phyloP scores from a whole-genome alignment of 2,329 filamentous ascomycete genomes.

The Aspergillus aculeatinus region DNA sequence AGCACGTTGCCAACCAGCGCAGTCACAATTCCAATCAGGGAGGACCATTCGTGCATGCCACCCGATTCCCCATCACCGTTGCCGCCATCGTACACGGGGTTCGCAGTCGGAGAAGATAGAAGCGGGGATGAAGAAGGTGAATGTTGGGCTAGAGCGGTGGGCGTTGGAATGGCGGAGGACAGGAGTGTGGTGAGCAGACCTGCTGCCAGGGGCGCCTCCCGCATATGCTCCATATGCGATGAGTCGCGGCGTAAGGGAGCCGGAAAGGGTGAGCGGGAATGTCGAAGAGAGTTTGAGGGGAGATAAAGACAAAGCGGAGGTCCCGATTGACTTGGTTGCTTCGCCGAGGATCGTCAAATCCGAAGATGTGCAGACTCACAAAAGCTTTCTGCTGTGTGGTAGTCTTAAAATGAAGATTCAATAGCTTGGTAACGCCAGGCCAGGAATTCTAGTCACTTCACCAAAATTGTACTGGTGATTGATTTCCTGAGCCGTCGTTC shows the following conservation, averaged over 20 bases:
- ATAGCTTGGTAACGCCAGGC: background rate
- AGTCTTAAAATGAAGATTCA: background rate
- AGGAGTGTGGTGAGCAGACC: constrained; percentile 30
- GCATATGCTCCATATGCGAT: constrained; percentile 27
- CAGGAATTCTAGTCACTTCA: background rate
- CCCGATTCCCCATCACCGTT: constrained; percentile 16
- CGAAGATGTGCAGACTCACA: background rate
- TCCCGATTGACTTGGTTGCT: constrained; percentile 3
- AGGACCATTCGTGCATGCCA: constrained; percentile 66
- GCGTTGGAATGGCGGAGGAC: constrained; percentile 24
- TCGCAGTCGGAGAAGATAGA: constrained; percentile 15
- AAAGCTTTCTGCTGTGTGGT: background rate
- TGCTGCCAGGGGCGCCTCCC: constrained; percentile 29
- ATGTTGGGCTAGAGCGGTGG: constrained; percentile 16
- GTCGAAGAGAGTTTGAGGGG: constrained; percentile 4
- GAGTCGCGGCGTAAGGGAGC: background rate
- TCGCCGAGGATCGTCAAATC: constrained; percentile 5
- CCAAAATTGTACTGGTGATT: background rate
- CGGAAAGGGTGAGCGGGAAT: background rate
- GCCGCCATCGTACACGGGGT: constrained; percentile 21
- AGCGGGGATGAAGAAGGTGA: constrained; percentile 18
- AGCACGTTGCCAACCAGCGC: constrained; percentile 90
- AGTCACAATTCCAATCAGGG: constrained; percentile 89
- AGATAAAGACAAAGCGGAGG: constrained; percentile 1
- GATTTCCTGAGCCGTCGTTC: constrained; percentile 13